Base-by-base conservation (phyloP, 2,329 filamentous ascomycete genomes). In the Lachnellula occidentalis region DNA sequence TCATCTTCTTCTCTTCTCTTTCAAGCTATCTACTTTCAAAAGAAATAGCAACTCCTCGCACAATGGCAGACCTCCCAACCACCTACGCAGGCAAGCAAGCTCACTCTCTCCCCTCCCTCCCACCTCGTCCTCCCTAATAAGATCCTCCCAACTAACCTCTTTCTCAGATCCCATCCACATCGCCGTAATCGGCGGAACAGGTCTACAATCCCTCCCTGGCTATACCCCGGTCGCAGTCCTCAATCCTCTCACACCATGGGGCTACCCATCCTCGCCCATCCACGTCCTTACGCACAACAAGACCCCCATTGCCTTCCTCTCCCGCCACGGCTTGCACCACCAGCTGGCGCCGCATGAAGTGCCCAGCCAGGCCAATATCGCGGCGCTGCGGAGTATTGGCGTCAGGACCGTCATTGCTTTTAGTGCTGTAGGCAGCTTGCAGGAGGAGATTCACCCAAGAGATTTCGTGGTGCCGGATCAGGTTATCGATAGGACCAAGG, bases 401-500 rank as follows among this genome's bases (percentile, higher is more conserved):
- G 94, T 97, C 45, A 86, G 92, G 67, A 88, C 85, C 70, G 83
- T 97, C 70, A 89, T 99, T 69, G 91, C 92, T 60, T 99, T 99
- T 77, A 92, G 87, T 61, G 94, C 94, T 48, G 94, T 99, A 54
- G 94, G 94, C 59, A 92, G 87, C 67, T 77, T 99, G 69, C 90
- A 88, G 70, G 94, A 96, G 76, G 83, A 90, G 68, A 92, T 99
- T 72, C 90, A 88, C 74, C 94, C 94, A 43, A 87, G 94, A 74
- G 94, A 99, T 77, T 99, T 99, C 72, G 89, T 97, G 50, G 81
- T 99, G 12, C 94, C 92, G 0, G 91, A 96, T 74, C 94, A 99
- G 77, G 82, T 95, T 71, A 96, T 97, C 70, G 94, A 99, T 76
- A 89, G 92, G 59, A 97, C 92, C 63, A 97, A 96, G 81, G 94